Evolutionary conservation across 169 alveolate genomes (phyloP), one percentile per base, ranked within the genome.

Genomic region (Cryptosporidium ryanae): DNA sequence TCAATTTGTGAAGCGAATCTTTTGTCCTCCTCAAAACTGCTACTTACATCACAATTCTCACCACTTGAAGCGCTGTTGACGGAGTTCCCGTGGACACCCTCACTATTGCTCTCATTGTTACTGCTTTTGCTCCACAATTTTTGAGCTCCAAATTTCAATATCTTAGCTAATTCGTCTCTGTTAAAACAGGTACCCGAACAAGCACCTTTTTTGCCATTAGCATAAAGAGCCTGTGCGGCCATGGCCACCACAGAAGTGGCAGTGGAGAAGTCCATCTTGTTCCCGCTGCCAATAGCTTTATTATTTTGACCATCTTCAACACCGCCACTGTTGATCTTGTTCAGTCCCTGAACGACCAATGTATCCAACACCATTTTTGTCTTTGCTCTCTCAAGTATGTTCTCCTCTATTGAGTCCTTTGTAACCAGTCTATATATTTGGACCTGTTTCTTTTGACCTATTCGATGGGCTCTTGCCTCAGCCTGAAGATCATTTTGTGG

Each of bases 401-500:
- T 97, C 82, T 97, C 99, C 89, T 98, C 99, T 59, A 97, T 94
- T 1, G 99, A 96, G 90, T 96, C 98, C 91, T 96, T 96, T 44
- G 99, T 97, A 27, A 97, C 96, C 48, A 98, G 90, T 64, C 99
- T 93, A 89, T 96, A 97, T 29, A 98, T 98, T 66, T 95, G 96
- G 18, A 98, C 99, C 34, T 90, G 90, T 54, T 96, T 98, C 31
- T 97, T 97, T 90, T 98, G 98, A 13, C 99, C 99, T 48, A 98
- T 98, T 65, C 99, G 93, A 90, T 98, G 99, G 29, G 99, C 99
- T 65, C 99, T 95, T 29, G 99, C 99, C 94, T 97, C 98, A 15
- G 99, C 99, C 82, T 98, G 98, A 81, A 98, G 91, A 84, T 98
- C 99, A 82, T 97, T 97, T 90, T 98, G 98, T 13, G 99, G 99